phyloP scores from a whole-genome alignment of 257 asterid species.

The Craterostigma plantagineum region DNA sequence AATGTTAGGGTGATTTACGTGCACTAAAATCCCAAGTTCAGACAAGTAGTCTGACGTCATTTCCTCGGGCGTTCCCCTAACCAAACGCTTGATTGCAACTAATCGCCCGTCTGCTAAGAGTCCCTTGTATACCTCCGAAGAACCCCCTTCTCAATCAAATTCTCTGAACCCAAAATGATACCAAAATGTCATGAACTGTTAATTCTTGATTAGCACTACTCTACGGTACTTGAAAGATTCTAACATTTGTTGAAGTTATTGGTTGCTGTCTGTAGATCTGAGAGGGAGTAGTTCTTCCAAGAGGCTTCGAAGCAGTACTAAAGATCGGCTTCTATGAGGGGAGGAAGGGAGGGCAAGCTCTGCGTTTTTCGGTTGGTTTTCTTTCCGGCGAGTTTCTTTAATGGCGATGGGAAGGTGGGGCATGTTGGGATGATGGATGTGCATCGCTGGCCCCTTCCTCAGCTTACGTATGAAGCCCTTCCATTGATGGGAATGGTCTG shows the following conservation, averaged over 20 bases:
- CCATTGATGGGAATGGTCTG: conserved; percentile 23
- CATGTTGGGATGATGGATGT: conserved; percentile 31
- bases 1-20: conserved; percentile 81
- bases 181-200: no score
- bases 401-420: conserved; percentile 36
- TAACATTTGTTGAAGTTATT: conserved; percentile 50
- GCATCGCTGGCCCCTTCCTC: conserved; percentile 54
- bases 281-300: conserved; percentile 69
- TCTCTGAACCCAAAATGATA: conserved; percentile 22
- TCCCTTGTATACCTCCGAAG: conserved; percentile 90
- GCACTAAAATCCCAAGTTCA: conserved; percentile 91
- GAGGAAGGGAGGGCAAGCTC: conserved; percentile 40
- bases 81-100: conserved; percentile 73
- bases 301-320: conserved; percentile 58
- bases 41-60: conserved; percentile 80
- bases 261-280: conserved; percentile 55
- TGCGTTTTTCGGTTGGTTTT: conserved; percentile 25
- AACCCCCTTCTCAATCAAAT: conserved; percentile 88
- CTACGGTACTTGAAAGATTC: no score
- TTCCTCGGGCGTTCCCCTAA: conserved; percentile 74
- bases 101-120: conserved; percentile 57
- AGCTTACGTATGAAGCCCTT: conserved; percentile 67
- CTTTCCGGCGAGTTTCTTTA: conserved; percentile 54
- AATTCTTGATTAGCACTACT: no score
- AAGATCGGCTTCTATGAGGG: conserved; percentile 38